Base-by-base conservation (phyloP, 139 green algal genomes). In the Trebouxia sp. region DNA sequence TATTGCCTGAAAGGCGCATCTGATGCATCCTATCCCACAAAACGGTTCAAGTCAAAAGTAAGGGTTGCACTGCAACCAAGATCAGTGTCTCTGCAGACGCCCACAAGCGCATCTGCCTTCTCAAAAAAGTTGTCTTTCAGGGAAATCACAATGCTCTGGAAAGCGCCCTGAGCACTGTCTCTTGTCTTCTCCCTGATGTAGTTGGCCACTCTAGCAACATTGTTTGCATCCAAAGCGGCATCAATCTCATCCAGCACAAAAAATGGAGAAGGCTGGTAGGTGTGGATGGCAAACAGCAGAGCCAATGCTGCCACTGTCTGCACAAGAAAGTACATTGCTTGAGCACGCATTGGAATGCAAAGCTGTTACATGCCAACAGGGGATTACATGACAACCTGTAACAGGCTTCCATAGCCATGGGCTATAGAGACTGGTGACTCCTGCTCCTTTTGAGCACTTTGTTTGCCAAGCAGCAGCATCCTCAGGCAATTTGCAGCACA, bases 161-260 rank as follows among this genome's bases (percentile, higher is more conserved):
- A 92, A 47, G 15, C 15, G 41, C 50, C 82, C 37, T 53, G 1
- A 8, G 32, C 80, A 43, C 45, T 75, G 14, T 50, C 24, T 3
- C 87, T 86, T 11, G 94, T 97, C 79, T 91, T 90, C 47, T 83
- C 67, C 15, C 90, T 89, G 69, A 99, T 96, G 90, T 97, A 99
- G 65, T 89, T 87, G 14, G 96, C 96, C 48, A 99, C 94, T 0
- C 92, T 88, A 22, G 92, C 90, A 41, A 99, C 94, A 81, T 99
- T 99, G 75, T 90, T 90, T 22, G 95, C 94, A 85, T 99, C 96
- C 75, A 99, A 89, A 0, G 95, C 95, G 1, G 95, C 95, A 78
- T 97, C 94, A 26, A 97, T 87, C 90, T 99, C 96, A 84, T 99
- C 96, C 66, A 99, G 91, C 39, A 99, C 94, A 84, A 99, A 99